Evolutionary conservation across 768 basidiomycete species (phyloP), one percentile per base, ranked within the genome.

Genomic region (Zangia roseola): DNA sequence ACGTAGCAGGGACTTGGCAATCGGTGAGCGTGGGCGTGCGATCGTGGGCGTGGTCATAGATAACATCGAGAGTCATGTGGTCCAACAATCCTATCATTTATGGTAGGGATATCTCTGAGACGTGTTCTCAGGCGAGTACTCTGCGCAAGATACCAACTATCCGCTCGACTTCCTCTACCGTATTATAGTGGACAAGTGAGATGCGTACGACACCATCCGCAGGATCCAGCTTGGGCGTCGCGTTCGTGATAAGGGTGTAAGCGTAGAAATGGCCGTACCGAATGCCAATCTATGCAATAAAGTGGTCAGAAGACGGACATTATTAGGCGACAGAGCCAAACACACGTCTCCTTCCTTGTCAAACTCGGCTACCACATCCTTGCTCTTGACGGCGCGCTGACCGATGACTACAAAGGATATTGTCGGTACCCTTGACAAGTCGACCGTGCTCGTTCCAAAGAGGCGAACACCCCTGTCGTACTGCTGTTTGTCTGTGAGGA

Each of bases 241-340:
- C 67, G 23, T 69, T 66, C 7, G 75, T 70, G 9, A 86, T 67
- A 14, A 88, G 69, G 0, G 79, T 81, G 59, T 84, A 85, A 4
- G 88, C 86, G 59, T 90, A 89, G 60, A 85, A 89, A 61, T 91
- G 83, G 2, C 88, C 88, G 49, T 78, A 88, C 19, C 86, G 83
- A 49, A 91, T 86, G 0, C 88, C 88, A 40, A 88, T 76, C 88
- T 91, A 55, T 20, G 12, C 8, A 10, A 6, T 25, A 31, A 30
- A 19, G 2, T 31, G 23, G 52, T 47, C 31, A 45, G 30, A 48
- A 37, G 19, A n/a, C 26, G 24, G 35, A 9, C 31, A 34, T 20
- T 40, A 34, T 20, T 40, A 16, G 25, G 42, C 10, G 10, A 45
- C 28, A 44, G 8, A 28, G 19, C 2, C 6, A n/a, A 5, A 75